Conservation (phyloP, 2,329 filamentous ascomycete genomes). For the Fusarium penzigii region DNA sequence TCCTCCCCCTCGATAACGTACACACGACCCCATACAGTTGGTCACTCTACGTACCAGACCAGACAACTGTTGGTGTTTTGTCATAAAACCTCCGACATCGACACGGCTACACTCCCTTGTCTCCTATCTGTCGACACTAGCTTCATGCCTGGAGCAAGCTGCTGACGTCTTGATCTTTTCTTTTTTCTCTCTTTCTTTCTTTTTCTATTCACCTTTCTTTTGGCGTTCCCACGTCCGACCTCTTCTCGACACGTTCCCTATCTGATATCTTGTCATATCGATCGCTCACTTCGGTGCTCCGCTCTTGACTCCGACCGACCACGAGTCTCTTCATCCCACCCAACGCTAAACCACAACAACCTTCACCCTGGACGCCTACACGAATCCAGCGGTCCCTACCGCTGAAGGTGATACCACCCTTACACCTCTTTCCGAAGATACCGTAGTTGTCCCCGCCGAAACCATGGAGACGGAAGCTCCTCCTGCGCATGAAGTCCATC, state of each 20-base stretch:
- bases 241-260: constrained; percentile 24
- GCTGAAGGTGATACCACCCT: constrained; percentile 13
- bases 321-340: constrained; percentile 10
- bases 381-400: constrained; percentile 26
- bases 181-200: constrained; percentile 2
- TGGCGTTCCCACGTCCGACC: constrained; percentile 6
- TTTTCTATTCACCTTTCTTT: not conserved
- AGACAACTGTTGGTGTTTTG: constrained; percentile 3
- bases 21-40: constrained; percentile 7
- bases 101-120: constrained; percentile 4
- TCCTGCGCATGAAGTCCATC: constrained; percentile 36
- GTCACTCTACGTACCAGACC: constrained; percentile 2
- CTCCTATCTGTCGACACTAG: constrained; percentile 15
- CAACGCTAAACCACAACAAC: constrained; percentile 13
- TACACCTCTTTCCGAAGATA: constrained; percentile 26
- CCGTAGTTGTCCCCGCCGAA: constrained; percentile 46
- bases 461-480: constrained; percentile 47
- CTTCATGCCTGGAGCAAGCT: constrained; percentile 29
- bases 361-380: constrained; percentile 48
- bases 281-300: not conserved
- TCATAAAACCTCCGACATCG: constrained; percentile 9
- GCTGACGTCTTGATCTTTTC: constrained; percentile 16
- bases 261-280: constrained; percentile 3
- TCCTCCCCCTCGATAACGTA: constrained; percentile 14
- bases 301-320: constrained; percentile 1